A percentile compares a stretch with the other conserved stretches of the same genome.
These are phyloP conservation scores for Colletotrichum sojae DNA, from an alignment of 2,329 filamentous ascomycete species.

Conservation along the genomic window DNA sequence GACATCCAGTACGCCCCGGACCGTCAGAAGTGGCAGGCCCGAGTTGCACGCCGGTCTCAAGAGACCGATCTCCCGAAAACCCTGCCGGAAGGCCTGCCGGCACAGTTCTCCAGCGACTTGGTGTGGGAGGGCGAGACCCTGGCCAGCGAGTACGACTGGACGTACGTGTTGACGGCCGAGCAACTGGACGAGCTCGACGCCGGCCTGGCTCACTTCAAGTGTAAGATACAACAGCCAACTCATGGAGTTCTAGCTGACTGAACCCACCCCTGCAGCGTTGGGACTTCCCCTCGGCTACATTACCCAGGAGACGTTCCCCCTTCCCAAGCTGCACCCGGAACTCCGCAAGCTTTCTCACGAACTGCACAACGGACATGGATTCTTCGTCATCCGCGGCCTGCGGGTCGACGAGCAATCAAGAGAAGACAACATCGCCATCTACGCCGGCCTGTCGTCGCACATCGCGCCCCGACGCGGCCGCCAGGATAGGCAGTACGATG, in stretches of 20 bases:
- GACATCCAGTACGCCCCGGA: conserved; percentile 72
- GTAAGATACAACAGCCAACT: not conserved
- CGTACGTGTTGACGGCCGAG: conserved; percentile 60
- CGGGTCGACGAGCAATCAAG: conserved; percentile 65
- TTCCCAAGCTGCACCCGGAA: conserved; percentile 64
- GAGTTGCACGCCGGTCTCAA: conserved; percentile 59
- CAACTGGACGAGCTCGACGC: conserved; percentile 65
- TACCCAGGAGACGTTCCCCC: conserved; percentile 66
- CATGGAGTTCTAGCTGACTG: not conserved
- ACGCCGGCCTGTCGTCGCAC: conserved; percentile 72
- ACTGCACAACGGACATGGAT: conserved; percentile 71
- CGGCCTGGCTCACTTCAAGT: conserved; percentile 37
- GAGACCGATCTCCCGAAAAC: conserved; percentile 55
- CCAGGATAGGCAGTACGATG: conserved; percentile 63
- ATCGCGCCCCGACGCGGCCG: conserved; percentile 67
- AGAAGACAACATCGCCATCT: conserved; percentile 72
- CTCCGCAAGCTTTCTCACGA: conserved; percentile 67
- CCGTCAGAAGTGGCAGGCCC: conserved; percentile 65
- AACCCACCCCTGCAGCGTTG: conserved; percentile 2
- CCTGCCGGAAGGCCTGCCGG: conserved; percentile 66
- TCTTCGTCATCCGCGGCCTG: conserved; percentile 73
- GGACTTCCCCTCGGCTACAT: conserved; percentile 58
- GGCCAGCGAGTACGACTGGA: conserved; percentile 65
- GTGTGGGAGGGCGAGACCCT: conserved; percentile 71
- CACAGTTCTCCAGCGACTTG: conserved; percentile 61